Conservation (phyloP, 371 early-diverging fungal species). For the Apophysomyces variabilis region DNA sequence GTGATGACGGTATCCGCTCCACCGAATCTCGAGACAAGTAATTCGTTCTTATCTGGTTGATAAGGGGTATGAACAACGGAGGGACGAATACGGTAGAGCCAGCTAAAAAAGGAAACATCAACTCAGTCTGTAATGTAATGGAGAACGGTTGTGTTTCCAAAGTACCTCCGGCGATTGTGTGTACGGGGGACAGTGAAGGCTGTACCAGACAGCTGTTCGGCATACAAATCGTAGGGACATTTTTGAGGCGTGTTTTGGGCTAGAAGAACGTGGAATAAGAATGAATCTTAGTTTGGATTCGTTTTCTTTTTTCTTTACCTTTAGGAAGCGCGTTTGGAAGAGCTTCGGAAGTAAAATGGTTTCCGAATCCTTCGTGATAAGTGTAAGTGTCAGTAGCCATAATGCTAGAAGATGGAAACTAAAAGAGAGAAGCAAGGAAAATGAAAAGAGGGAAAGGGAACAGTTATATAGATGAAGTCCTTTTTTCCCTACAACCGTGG, state of each 20-base stretch:
- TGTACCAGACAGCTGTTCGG: slow-evolving; percentile 95
- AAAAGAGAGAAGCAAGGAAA: slow-evolving; percentile 14
- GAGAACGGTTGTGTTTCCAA: neutral
- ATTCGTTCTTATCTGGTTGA: slow-evolving; percentile 38
- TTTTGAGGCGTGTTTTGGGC: slow-evolving; percentile 93
- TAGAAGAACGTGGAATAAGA: slow-evolving; percentile 3
- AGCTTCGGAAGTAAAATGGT: slow-evolving; percentile 88
- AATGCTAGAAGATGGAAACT: neutral
- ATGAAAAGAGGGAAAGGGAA: neutral
- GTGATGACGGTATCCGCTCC: slow-evolving; percentile 60
- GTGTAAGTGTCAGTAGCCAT: slow-evolving; percentile 50
- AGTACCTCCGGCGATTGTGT: slow-evolving; percentile 82
- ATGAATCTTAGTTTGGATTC: neutral
- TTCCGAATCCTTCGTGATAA: slow-evolving; percentile 78
- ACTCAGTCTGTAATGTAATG: neutral
- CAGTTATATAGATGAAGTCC: too few species aligned
- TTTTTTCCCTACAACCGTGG: neutral
- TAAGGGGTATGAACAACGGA: slow-evolving; percentile 88
- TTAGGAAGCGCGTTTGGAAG: slow-evolving; percentile 87
- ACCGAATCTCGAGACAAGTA: slow-evolving; percentile 63
- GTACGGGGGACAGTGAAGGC: slow-evolving; percentile 92
- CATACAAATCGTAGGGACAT: slow-evolving; percentile 90
- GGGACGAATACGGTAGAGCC: slow-evolving; percentile 97
- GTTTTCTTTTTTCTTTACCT: slow-evolving; percentile 41
- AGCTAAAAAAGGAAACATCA: slow-evolving; percentile 49